phyloP scores from a whole-genome alignment of 1,139 yeast species.

The Entelexis sorbosivorans region DNA sequence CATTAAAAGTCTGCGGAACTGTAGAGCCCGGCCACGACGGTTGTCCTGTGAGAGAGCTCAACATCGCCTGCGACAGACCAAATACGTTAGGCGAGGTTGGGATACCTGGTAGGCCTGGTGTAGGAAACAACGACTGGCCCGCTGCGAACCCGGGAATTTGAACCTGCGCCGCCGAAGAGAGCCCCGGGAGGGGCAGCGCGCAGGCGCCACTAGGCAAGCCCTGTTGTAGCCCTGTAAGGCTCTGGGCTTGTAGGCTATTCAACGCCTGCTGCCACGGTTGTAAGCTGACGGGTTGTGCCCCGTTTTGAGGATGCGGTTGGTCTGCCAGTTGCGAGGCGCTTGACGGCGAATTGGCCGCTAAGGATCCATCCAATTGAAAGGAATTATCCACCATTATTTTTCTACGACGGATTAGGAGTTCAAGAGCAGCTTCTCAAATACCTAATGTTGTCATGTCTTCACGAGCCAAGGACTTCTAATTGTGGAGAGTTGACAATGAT shows the following conservation, averaged over 20 bases:
- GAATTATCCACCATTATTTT: not conserved
- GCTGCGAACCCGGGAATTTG: not conserved
- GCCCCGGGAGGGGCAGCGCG: not conserved
- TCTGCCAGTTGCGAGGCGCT: not conserved
- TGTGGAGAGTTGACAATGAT: not conserved
- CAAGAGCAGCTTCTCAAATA: not conserved
- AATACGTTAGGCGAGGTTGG: not conserved
- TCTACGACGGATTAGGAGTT: not conserved
- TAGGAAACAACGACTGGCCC: not conserved
- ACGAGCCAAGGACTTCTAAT: not conserved
- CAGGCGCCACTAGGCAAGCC: not conserved
- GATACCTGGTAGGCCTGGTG: not conserved
- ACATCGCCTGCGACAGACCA: too few species aligned
- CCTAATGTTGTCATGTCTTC: not conserved
- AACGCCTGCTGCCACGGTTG: not conserved
- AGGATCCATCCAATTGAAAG: not conserved
- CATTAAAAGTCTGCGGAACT: too few species aligned
- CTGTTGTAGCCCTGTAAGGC: not conserved
- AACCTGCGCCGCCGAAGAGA: not conserved
- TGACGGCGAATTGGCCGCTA: not conserved
- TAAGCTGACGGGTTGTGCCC: not conserved
- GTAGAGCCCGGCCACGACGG: too few species aligned
- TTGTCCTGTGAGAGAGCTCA: too few species aligned
- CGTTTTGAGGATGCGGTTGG: not conserved
- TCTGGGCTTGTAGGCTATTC: not conserved